These are phyloP conservation scores for Paxillus ammoniavirescens DNA, from an alignment of 768 basidiomycete genomes.

Conservation along the genomic window DNA sequence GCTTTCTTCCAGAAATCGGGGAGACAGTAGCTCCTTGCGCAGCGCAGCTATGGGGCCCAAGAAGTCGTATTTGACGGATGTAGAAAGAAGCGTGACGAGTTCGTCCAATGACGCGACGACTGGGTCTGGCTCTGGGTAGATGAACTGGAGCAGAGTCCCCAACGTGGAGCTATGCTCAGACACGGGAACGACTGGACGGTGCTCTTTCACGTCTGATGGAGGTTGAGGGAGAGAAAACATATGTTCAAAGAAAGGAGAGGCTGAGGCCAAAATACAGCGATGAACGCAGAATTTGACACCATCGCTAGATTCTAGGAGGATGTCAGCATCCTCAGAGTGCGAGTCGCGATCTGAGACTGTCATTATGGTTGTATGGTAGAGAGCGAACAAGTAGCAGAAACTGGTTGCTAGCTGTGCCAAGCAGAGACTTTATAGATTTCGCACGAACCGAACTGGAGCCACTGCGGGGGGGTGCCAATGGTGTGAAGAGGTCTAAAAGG, in stretches of 20 bases:
- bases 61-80: conserved; percentile 68
- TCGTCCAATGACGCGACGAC: conserved; percentile 50
- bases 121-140: conserved; percentile 64
- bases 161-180: conserved; percentile 48
- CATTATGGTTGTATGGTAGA: conserved; percentile 20
- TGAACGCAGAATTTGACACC: conserved; percentile 58
- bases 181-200: conserved; percentile 50
- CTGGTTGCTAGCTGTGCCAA: not conserved
- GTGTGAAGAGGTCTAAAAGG: not conserved
- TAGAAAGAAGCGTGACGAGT: conserved; percentile 47
- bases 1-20: conserved; percentile 43
- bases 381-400: not conserved
- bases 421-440: conserved; percentile 19
- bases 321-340: conserved; percentile 49
- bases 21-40: conserved; percentile 50
- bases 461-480: not conserved
- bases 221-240: conserved; percentile 69
- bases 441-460: conserved; percentile 6
- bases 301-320: conserved; percentile 46
- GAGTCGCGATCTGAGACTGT: conserved; percentile 35
- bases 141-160: conserved; percentile 51
- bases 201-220: conserved; percentile 20
- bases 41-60: conserved; percentile 43
- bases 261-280: conserved; percentile 56
- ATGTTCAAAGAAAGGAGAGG: conserved; percentile 67